Percentiles rank a stretch among this genome's conserved stretches.
Conservation (phyloP, 176 grass and related monocot species). For the Hordeum marinum region DNA sequence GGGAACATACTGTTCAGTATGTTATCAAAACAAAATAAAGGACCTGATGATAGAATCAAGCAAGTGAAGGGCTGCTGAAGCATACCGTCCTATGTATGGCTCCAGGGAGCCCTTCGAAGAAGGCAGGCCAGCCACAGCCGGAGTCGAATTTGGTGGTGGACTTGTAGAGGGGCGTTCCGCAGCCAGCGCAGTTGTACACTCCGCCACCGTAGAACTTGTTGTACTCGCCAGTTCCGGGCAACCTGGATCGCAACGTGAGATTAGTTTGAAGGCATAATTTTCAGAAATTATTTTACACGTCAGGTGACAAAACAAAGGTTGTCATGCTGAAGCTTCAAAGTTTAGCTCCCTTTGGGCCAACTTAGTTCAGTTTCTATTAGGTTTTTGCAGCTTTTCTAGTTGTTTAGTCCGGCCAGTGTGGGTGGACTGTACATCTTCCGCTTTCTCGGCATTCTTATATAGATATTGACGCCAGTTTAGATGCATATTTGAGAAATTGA, state of each 20-base stretch:
- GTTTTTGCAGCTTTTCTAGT: not conserved
- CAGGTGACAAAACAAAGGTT: not conserved
- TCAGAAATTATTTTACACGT: not conserved
- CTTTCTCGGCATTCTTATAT: not conserved
- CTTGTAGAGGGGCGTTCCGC: conserved; percentile 70
- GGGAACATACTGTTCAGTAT: not conserved
- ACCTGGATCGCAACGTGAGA: conserved; percentile 25
- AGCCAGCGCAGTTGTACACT: conserved; percentile 63
- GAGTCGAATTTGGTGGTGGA: conserved; percentile 91
- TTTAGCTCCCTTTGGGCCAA: not conserved
- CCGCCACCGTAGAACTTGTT: conserved; percentile 65
- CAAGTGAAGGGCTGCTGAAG: not conserved
- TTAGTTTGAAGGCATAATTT: not conserved
- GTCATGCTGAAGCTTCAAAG: not conserved
- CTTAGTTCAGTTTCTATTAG: not conserved
- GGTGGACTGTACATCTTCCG: not conserved
- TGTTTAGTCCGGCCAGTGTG: not conserved
- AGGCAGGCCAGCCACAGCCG: conserved; percentile 89
- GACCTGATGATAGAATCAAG: not conserved
- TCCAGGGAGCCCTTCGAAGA: conserved; percentile 83
- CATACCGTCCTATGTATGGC: conserved; percentile 65
- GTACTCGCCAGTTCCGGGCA: conserved; percentile 60
- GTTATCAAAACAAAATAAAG: not conserved
- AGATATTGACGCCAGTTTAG: not conserved
- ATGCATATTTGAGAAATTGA: not conserved